A percentile compares a stretch with the other conserved stretches of the same genome.
These are phyloP conservation scores for Colletotrichum sansevieriae DNA, from an alignment of 2,329 filamentous ascomycete species.

Conservation along the genomic window DNA sequence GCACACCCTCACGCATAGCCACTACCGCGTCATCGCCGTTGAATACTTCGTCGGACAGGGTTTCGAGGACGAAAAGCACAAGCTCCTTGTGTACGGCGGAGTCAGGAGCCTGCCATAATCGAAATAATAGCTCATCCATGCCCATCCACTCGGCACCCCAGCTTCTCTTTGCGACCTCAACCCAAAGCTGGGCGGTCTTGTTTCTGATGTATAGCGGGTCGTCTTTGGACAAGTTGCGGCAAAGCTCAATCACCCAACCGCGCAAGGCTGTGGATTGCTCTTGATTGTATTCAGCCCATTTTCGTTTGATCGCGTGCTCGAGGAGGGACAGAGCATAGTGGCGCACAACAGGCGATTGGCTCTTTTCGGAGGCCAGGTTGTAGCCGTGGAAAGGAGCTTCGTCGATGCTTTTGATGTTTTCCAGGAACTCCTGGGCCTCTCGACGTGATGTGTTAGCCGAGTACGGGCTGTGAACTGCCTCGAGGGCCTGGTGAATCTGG, in stretches of 20 bases:
- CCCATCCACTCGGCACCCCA: constrained; percentile 96
- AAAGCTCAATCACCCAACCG: constrained; percentile 83
- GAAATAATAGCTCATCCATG: constrained; percentile 88
- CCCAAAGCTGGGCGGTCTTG: constrained; percentile 95
- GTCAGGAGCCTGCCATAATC: constrained; percentile 81
- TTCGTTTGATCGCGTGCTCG: constrained; percentile 89
- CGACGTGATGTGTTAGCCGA: constrained; percentile 85
- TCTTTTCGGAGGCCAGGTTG: constrained; percentile 79
- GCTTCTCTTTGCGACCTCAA: constrained; percentile 90
- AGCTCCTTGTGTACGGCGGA: constrained; percentile 81
- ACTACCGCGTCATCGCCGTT: constrained; percentile 90
- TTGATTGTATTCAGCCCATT: constrained; percentile 79
- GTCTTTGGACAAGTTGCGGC: constrained; percentile 75
- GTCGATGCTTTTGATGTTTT: constrained; percentile 82
- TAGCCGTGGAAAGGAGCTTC: constrained; percentile 90
- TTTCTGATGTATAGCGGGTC: constrained; percentile 90
- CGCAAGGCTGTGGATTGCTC: constrained; percentile 78
- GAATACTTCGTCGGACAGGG: constrained; percentile 93
- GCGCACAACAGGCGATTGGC: constrained; percentile 84
- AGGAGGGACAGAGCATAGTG: constrained; percentile 95
- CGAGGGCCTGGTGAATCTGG: constrained; percentile 85
- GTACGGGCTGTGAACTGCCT: constrained; percentile 86
- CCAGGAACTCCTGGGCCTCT: constrained; percentile 87
- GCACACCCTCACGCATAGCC: constrained; percentile 82
- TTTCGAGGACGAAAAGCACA: constrained; percentile 89